These are phyloP conservation scores for Puccinia polysora DNA, from an alignment of 1,284 basidiomycete species.

Conservation along the genomic window DNA sequence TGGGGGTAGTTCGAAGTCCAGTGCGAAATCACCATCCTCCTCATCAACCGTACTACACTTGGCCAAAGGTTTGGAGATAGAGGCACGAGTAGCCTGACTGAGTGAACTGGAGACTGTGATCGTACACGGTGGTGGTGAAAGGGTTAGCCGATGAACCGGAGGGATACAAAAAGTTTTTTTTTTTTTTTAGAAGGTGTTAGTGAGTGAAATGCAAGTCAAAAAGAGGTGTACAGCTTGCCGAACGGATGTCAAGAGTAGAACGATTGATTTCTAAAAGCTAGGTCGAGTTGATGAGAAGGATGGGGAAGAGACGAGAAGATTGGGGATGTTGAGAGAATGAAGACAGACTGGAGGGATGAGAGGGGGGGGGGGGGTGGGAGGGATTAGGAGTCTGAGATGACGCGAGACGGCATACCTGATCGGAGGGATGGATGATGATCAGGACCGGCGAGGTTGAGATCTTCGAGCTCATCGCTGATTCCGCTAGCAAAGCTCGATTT, in stretches of 20 bases:
- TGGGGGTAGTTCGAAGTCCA: constrained; percentile 37
- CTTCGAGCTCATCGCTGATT: constrained; percentile 36
- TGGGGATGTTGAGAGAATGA: background rate
- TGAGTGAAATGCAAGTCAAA: too few species aligned
- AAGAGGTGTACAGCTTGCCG: too few species aligned
- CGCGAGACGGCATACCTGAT: background rate
- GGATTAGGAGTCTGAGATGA: background rate
- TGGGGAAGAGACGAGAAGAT: background rate
- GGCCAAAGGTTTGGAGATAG: background rate
- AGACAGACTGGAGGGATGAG: background rate
- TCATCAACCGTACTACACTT: constrained; percentile 13
- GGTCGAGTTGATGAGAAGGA: background rate
- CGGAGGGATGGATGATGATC: background rate
- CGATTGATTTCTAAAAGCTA: too few species aligned
- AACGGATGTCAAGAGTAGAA: too few species aligned
- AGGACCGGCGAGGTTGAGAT: constrained; percentile 2
- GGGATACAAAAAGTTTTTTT: too few species aligned
- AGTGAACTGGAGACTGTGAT: background rate
- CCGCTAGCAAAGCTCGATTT: constrained; percentile 40
- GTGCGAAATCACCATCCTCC: constrained; percentile 26
- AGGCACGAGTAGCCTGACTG: background rate
- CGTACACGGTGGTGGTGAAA: background rate
- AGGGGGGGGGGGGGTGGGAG: background rate
- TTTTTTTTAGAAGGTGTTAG: too few species aligned
- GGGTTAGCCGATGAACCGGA: background rate